Evolutionary conservation across 768 basidiomycete genomes (phyloP).

Genomic region (Leccinum rimulosum): DNA sequence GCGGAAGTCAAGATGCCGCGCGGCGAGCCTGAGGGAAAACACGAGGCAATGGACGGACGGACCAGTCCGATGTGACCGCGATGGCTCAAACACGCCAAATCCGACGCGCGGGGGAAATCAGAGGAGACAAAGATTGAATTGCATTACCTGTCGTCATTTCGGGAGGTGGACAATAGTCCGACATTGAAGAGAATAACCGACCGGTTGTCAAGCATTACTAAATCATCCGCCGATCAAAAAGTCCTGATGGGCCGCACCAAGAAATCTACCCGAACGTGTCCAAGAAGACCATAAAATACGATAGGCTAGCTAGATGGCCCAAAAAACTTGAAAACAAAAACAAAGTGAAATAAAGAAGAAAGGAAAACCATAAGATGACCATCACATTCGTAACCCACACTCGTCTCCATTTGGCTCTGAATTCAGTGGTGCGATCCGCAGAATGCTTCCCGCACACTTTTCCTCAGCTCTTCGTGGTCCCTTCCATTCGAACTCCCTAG

Average conservation of each 20-base stretch:
- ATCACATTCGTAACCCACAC: background rate
- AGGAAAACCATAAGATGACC: background rate
- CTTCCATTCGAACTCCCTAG: constrained; percentile 54
- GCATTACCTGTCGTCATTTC: background rate
- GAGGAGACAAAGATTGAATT: background rate
- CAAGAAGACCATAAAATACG: constrained; percentile 11
- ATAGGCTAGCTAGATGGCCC: constrained; percentile 1
- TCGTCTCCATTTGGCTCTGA: background rate
- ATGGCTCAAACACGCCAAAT: background rate
- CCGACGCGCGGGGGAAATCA: background rate
- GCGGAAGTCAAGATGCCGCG: constrained; percentile 7
- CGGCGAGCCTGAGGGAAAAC: constrained; percentile 13
- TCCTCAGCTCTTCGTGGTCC: constrained; percentile 78
- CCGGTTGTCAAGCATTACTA: background rate
- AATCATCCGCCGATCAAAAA: background rate
- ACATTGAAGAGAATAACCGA: background rate
- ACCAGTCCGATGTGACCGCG: constrained; percentile 6
- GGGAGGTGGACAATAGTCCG: background rate
- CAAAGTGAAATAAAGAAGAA: background rate
- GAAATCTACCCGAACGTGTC: background rate
- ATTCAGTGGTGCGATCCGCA: constrained; percentile 50
- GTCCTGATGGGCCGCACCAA: background rate
- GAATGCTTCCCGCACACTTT: constrained; percentile 82
- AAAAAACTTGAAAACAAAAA: background rate
- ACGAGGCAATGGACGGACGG: constrained; percentile 18